phyloP scores from a whole-genome alignment of 352 stramenopile genomes.

The Blastocystis sp. region DNA sequence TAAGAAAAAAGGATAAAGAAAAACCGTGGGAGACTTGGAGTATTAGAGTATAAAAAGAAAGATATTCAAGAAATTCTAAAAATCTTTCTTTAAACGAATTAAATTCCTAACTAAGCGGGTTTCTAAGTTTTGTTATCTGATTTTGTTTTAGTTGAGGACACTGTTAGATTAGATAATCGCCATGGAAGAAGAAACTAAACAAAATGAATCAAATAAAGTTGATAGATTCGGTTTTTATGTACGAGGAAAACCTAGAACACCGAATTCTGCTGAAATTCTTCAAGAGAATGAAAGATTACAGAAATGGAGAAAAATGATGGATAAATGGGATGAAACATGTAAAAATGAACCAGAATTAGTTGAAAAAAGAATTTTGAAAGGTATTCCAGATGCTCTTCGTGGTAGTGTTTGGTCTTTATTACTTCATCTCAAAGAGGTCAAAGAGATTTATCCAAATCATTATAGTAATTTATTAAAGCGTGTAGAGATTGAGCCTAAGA shows the following conservation, averaged over 20 bases:
- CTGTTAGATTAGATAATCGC: no score
- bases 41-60: no score
- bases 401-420: constrained; percentile 26
- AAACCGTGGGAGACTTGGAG: no score
- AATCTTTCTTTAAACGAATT: no score
- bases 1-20: no score
- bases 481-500: background rate
- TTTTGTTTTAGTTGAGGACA: no score
- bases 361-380: constrained; percentile 15
- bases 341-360: constrained; percentile 5
- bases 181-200: no score
- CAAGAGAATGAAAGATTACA: constrained; percentile 15
- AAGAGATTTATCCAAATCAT: constrained; percentile 14
- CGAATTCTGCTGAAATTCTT: background rate
- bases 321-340: constrained; percentile 26
- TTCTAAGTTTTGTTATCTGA: no score
- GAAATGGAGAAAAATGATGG: constrained; percentile 24
- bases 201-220: constrained; percentile 1
- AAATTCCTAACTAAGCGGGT: no score
- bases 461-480: background rate
- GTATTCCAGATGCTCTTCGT: constrained; percentile 30
- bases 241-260: background rate
- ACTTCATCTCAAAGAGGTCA: background rate
- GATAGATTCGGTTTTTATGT: constrained; percentile 28
- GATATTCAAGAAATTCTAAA: no score